Evolutionary conservation across 306 rosid species (phyloP), one percentile per base, ranked within the genome.

Genomic region (Abrus pulchellus): DNA sequence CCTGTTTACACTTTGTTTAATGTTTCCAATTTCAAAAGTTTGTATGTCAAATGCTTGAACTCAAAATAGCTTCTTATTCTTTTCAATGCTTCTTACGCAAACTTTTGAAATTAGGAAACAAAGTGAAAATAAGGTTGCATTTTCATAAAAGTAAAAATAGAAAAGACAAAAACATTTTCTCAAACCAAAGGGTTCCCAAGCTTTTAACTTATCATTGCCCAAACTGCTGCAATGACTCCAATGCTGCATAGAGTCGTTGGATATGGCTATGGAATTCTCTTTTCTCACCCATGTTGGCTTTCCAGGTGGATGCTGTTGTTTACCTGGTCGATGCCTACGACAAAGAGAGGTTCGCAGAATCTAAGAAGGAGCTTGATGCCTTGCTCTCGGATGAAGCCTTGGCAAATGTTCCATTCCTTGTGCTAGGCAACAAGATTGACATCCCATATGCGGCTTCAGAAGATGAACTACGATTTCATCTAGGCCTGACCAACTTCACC

Each of bases 371-470:
- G 90, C 92, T 92, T 0, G 95, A 92, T 54, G 92, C 90, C 0
- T 87, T 92, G 54, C 92, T 90, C 71, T 88, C 95, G 0, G 97
- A 92, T 5, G 97, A 92, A 79, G 71, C 89, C 11, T 71, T 90
- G 83, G 89, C 93, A 36, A 82, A 13, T 83, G 97, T 80, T 73
- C 97, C 97, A 6, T 92, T 92, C 72, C 95, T 92, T 13, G 83
- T 92, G 52, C 82, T 92, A 50, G 97, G 97, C 12, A 92, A 92
- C 91, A 92, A 92, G 87, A 92, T 92, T 44, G 97, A 92, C 93
- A 75, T 90, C 43, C 93, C 95, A 8, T 92, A 89, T 66, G 95
- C 97, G 1, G 88, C 97, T 10, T 92, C 97, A 1, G 97, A 92
- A 86, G 97, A 92, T 2, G 95, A 90, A 84, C 86, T 92, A 63